Conservation (phyloP, 108 stramenopile species). For the Poteriospumella lacustris region DNA sequence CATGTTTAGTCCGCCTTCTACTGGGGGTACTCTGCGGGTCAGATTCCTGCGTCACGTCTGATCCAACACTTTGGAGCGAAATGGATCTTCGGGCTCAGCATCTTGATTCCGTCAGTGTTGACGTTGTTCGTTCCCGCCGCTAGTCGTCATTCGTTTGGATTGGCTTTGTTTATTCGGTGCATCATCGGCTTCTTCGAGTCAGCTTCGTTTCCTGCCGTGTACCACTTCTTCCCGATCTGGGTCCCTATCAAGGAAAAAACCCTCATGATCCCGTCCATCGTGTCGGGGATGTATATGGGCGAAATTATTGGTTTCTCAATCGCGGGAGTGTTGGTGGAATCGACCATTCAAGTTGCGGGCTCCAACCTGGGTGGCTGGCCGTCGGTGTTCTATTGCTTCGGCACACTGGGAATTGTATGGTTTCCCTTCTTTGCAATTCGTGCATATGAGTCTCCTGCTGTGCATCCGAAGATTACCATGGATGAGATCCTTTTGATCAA, state of each 20-base stretch:
- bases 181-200: constrained; percentile 14
- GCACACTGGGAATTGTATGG: constrained; percentile 3
- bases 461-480: neutral
- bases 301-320: constrained; percentile 20
- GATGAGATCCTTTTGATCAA: neutral
- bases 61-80: constrained; percentile 13
- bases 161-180: neutral
- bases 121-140: constrained; percentile 11
- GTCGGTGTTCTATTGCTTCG: constrained; percentile 17
- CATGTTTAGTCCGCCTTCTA: constrained; percentile 13
- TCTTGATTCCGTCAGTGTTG: constrained; percentile 13
- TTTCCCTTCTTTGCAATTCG: neutral
- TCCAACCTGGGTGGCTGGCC: neutral
- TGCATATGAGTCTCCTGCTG: constrained; percentile 8
- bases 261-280: neutral
- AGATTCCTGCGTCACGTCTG: neutral
- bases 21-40: constrained; percentile 23
- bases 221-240: constrained; percentile 19
- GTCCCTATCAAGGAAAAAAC: constrained; percentile 6
- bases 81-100: constrained; percentile 9
- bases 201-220: constrained; percentile 12
- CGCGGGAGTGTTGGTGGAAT: neutral
- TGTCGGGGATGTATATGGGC: constrained; percentile 27
- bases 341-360: neutral
- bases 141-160: neutral